Evolutionary conservation across 495 filamentous ascomycete species (phyloP), one percentile per base, ranked within the genome.

Genomic region (Podospora pseudoanserina): DNA sequence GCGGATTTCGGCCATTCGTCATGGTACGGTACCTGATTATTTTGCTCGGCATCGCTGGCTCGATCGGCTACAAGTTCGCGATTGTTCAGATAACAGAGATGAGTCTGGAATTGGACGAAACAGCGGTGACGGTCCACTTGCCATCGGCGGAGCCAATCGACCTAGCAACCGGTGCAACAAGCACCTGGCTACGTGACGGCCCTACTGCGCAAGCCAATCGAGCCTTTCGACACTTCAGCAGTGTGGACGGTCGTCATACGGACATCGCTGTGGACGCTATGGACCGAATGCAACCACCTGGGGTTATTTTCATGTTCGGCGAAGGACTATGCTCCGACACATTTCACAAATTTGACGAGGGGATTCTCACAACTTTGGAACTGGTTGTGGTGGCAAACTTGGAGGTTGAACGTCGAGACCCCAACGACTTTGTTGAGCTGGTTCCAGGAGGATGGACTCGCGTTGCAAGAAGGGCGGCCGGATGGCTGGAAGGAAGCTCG

Each of bases 121-220:
- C 60, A 7, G 9, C 11, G 2, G 18, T 68, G 0, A 18, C 7
- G 5, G 60, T 68, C n/a, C 26, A 18, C 15, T 3, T 64, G 1
- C 66, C 66, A 5, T 49, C 59, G 5, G 16, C 55, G 2, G 26
- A 59, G 0, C 60, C 60, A 16, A 49, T 49, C 30, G 18, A 63
- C 1, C 20, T 68, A 4, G 16, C 27, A 2, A 55, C 57, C 26
- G 59, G 66, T 0, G 53, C 60, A n/a, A 20, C 66, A 32, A 68
- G 66, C n/a, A 44, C 66, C n/a, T 68, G 66, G 66, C 60, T 68
- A 3, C 20, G 60, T 7, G 66, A 68, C 60, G 18, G 30, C 5
- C 57, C 65, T 30, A 30, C 5, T 13, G 26, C 27, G 60, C 34
- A 5, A 67, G 7, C 30, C 7, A 4, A 32, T 26, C 65, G 23